Percentiles rank a stretch among this genome's conserved stretches.
Evolutionary conservation across 176 grass and related monocot genomes (phyloP).

Genomic region (Oryza punctata): DNA sequence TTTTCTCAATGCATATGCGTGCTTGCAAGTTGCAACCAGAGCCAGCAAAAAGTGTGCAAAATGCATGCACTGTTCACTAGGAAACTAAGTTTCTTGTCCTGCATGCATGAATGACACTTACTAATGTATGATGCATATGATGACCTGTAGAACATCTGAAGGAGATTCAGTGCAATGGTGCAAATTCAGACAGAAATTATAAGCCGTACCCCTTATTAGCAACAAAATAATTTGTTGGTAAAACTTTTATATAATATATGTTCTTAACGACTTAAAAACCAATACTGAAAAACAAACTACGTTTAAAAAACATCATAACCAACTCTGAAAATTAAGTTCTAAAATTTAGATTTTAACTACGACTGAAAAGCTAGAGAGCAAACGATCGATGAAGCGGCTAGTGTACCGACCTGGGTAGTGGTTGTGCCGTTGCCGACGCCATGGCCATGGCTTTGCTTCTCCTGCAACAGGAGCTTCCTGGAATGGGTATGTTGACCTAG

Average conservation of each 20-base stretch:
- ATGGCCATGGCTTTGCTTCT: slow-evolving; percentile 19
- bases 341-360: too few species aligned
- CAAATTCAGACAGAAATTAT: background rate
- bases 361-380: too few species aligned
- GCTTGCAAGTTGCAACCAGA: background rate
- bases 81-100: background rate
- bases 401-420: slow-evolving; percentile 5
- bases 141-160: background rate
- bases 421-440: background rate
- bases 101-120: background rate
- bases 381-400: too few species aligned
- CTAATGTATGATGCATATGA: background rate
- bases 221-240: too few species aligned
- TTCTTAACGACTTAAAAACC: too few species aligned
- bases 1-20: background rate
- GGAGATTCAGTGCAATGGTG: background rate
- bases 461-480: slow-evolving; percentile 29
- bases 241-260: too few species aligned
- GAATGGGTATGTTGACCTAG: background rate
- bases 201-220: too few species aligned
- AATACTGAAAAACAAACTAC: too few species aligned
- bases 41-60: background rate
- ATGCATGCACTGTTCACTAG: background rate
- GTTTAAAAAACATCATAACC: too few species aligned
- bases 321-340: too few species aligned